Evolutionary conservation across 345 rosid species (phyloP), one percentile per base, ranked within the genome.

Genomic region (Diplotaxis tenuifolia): DNA sequence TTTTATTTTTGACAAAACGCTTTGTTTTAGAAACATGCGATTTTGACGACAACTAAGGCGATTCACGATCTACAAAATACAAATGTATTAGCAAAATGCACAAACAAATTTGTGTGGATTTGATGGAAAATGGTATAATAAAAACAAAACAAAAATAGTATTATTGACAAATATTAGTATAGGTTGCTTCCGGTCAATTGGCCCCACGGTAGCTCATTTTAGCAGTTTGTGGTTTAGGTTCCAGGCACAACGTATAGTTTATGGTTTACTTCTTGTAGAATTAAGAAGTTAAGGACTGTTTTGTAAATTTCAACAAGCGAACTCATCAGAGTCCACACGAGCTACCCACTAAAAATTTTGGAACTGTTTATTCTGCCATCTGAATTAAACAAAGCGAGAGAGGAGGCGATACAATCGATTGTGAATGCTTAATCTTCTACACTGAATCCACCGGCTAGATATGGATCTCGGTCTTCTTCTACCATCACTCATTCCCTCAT

Each of bases 391-490:
- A 21, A 66, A 66, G 18, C 53, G 47, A 15, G 42, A 36, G 53
- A 74, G 68, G 55, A 54, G 32, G 75, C 72, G 76, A 47, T 65
- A 65, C 68, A 50, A n/a, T 42, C 69, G 70, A 75, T 62, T 53
- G 28, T 6, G 68, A 66, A 60, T 66, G 73, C 68, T 57, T 70
- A 63, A 4, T 71, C 72, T 34, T 71, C 76, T 66, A 10, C 52
- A 19, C 27, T 49, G 63, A 56, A 65, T 57, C 5, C 4, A 14
- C 58, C 28, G 49, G 36, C 16, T 59, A 19, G 63, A 36, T 62
- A 86, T 88, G 96, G 90, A 86, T 88, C 86, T 84, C 75, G 58
- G 25, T 34, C 9, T 55, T 57, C 76, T 80, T 69, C 82, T 84
- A 10, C 78, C 50, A n/a, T 71, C 83, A 7, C 78, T 84, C 15